phyloP scores from a whole-genome alignment of 2,329 filamentous ascomycete species.

The Sclerotinia spermophila region DNA sequence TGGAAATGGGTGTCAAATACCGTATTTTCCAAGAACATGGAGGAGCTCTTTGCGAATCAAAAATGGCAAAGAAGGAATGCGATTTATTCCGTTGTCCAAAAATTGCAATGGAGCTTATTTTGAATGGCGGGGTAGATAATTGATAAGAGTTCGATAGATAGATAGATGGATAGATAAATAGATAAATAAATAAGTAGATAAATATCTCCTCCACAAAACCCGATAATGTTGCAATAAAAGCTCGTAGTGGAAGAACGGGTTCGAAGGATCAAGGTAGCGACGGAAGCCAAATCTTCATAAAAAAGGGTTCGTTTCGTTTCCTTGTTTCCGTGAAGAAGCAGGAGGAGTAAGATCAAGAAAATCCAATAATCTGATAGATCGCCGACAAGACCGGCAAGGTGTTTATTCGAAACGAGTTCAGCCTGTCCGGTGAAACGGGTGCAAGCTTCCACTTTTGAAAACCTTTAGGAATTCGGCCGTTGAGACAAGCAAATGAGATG shows the following conservation, averaged over 20 bases:
- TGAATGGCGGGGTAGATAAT: conserved; percentile 14
- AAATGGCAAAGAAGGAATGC: conserved; percentile 4
- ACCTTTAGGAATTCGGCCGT: not conserved
- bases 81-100: conserved; percentile 4
- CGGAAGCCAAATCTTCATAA: not conserved
- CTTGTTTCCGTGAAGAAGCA: not conserved
- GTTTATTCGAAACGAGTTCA: conserved; percentile 1
- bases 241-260: not conserved
- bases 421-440: conserved; percentile 17
- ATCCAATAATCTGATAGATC: conserved; percentile 15
- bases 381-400: conserved; percentile 14
- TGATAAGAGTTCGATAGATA: conserved; percentile 10
- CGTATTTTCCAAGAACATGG: not conserved
- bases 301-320: not conserved
- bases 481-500: conserved; percentile 10
- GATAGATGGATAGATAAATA: not conserved
- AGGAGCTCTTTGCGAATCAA: not conserved
- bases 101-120: not conserved
- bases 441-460: conserved; percentile 9
- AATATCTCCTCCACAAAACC: not conserved
- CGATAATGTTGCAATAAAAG: not conserved
- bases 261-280: not conserved
- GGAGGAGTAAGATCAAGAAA: not conserved
- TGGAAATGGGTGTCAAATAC: not conserved
- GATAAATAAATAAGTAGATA: not conserved